Evolutionary conservation across 2,329 filamentous ascomycete genomes (phyloP).

Genomic region (Claviceps purpurea): DNA sequence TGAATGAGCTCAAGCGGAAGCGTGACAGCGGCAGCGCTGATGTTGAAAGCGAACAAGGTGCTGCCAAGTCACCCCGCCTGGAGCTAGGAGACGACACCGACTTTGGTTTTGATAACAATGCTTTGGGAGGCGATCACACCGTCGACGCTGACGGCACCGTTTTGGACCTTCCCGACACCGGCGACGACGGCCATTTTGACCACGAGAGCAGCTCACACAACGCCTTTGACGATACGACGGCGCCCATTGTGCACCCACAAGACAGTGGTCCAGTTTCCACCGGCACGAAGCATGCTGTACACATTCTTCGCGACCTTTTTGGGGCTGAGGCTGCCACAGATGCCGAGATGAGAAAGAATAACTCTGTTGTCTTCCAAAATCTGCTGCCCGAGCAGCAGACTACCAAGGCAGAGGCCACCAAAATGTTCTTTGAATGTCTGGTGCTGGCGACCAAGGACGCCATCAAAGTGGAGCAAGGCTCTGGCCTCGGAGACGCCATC

Average conservation of each 20-base stretch:
- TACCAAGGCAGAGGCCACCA: conserved; percentile 81
- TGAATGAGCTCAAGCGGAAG: conserved; percentile 83
- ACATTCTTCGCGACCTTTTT: conserved; percentile 81
- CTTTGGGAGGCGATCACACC: conserved; percentile 37
- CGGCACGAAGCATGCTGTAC: conserved; percentile 90
- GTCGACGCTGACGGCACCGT: conserved; percentile 47
- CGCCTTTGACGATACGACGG: conserved; percentile 66
- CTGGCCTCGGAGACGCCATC: conserved; percentile 65
- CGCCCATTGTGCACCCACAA: conserved; percentile 62
- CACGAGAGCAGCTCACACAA: conserved; percentile 36
- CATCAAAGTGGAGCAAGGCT: conserved; percentile 84
- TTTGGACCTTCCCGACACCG: conserved; percentile 46
- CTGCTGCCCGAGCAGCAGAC: conserved; percentile 72
- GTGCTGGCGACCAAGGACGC: conserved; percentile 96
- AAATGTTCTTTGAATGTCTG: conserved; percentile 98
- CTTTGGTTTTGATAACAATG: conserved; percentile 28
- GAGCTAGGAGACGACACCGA: conserved; percentile 57
- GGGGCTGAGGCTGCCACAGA: conserved; percentile 57
- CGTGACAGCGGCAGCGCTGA: conserved; percentile 78
- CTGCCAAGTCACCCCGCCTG: conserved; percentile 55
- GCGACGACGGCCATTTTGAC: conserved; percentile 31
- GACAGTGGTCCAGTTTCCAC: conserved; percentile 80
- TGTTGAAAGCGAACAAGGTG: conserved; percentile 52
- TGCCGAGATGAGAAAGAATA: conserved; percentile 60
- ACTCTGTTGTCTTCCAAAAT: conserved; percentile 77